Conservation (phyloP, 1,284 basidiomycete genomes). For the Agroathelia rolfsii region DNA sequence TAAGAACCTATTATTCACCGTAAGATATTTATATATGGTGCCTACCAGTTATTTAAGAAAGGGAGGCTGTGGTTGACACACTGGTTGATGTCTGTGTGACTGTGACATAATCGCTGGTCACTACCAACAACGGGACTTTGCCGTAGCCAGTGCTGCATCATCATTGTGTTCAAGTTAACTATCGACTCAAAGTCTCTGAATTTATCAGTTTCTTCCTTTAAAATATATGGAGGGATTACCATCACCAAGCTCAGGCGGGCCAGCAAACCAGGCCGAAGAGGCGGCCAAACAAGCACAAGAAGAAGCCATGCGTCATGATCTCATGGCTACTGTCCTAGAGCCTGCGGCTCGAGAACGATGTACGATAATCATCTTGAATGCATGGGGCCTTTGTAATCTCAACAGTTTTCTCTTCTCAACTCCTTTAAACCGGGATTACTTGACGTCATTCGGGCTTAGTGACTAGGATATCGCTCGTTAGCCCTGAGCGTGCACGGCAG, state of each 20-base stretch:
- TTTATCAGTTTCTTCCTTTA: no score
- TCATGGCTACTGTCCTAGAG: constrained; percentile 87
- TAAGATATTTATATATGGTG: no score
- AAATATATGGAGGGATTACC: constrained; percentile 16
- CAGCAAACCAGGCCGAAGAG: constrained; percentile 34
- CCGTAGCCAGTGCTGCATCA: no score
- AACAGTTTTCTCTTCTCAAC: constrained; percentile 3
- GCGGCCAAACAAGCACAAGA: constrained; percentile 51
- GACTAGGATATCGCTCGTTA: constrained; percentile 87
- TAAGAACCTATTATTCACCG: no score
- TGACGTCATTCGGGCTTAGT: constrained; percentile 32
- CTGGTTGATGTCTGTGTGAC: no score
- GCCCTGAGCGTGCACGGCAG: constrained; percentile 78
- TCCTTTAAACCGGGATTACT: constrained; percentile 1
- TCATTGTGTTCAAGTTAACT: no score
- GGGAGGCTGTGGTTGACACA: no score
- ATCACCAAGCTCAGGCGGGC: constrained; percentile 15
- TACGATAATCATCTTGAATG: constrained; percentile 36
- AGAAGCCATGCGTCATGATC: constrained; percentile 68
- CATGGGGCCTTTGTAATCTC: no score
- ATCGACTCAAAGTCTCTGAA: no score
- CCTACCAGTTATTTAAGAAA: no score
- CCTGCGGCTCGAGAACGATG: constrained; percentile 82
- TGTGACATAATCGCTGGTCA: no score
- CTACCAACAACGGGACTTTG: no score